phyloP scores from a whole-genome alignment of 2,329 filamentous ascomycete genomes.

The Thielaviopsis euricoi region DNA sequence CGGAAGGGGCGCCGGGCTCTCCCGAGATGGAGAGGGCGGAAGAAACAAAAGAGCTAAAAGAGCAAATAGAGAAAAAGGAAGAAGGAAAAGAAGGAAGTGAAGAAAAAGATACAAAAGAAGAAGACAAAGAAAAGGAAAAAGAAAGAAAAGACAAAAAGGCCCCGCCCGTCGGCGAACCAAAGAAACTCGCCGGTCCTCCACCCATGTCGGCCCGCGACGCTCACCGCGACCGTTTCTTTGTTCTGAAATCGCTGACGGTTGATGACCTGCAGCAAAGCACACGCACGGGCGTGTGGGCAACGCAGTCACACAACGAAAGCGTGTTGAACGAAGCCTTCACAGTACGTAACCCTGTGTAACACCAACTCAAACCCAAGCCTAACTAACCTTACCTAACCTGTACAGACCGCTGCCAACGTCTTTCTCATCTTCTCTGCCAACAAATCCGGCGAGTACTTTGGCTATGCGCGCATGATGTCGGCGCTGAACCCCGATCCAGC shows the following conservation, averaged over 20 bases:
- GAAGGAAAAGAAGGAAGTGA: background rate
- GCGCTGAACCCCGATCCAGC: constrained; percentile 62
- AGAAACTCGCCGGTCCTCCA: background rate
- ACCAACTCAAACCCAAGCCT: constrained; percentile 6
- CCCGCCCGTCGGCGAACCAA: background rate
- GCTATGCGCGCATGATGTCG: constrained; percentile 81
- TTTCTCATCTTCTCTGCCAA: constrained; percentile 93
- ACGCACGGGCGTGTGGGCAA: constrained; percentile 81
- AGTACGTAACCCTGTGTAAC: constrained; percentile 29
- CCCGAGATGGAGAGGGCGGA: background rate
- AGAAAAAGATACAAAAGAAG: background rate
- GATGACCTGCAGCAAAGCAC: constrained; percentile 83
- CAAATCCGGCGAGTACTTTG: constrained; percentile 93
- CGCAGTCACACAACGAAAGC: constrained; percentile 85
- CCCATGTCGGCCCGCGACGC: background rate
- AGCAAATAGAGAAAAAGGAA: background rate
- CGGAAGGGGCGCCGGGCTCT: background rate
- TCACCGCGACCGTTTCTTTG: constrained; percentile 51
- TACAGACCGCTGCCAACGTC: constrained; percentile 61
- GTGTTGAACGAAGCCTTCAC: constrained; percentile 66
- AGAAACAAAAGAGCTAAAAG: background rate
- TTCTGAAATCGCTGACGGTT: constrained; percentile 81
- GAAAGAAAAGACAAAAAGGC: background rate
- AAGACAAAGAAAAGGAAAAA: background rate
- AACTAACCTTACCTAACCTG: background rate